Conservation (phyloP, 345 rosid species). For the Leavenworthia alabamica region DNA sequence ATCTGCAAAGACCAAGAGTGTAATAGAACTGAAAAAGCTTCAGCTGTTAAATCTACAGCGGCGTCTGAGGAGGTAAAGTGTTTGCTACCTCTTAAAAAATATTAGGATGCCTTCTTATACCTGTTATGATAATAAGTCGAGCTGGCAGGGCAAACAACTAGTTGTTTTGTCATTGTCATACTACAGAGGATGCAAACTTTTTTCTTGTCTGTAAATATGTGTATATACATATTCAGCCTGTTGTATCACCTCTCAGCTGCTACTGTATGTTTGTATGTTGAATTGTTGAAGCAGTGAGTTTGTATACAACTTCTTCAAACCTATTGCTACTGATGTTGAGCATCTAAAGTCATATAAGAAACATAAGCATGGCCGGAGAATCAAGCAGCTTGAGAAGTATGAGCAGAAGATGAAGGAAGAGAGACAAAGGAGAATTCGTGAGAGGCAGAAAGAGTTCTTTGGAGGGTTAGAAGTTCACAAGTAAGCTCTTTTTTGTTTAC, state of each 20-base stretch:
- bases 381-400: constrained; percentile 72
- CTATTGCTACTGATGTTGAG: constrained; percentile 64
- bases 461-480: constrained; percentile 83
- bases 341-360: constrained; percentile 68
- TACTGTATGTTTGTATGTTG: constrained; percentile 4
- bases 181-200: neutral
- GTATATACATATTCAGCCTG: neutral
- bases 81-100: neutral
- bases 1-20: constrained; percentile 83
- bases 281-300: constrained; percentile 51
- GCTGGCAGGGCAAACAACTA: neutral
- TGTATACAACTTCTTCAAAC: constrained; percentile 72
- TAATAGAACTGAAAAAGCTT: constrained; percentile 88
- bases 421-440: constrained; percentile 86
- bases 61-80: constrained; percentile 61
- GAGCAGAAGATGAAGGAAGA: constrained; percentile 96
- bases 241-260: neutral
- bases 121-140: neutral
- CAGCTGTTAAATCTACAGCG: constrained; percentile 74
- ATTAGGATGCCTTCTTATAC: neutral
- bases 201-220: neutral
- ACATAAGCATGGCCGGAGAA: constrained; percentile 87
- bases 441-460: constrained; percentile 93
- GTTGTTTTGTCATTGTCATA: neutral
- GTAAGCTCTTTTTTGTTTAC: constrained; percentile 34